These are phyloP conservation scores for Didymella pomorum DNA, from an alignment of 2,329 filamentous ascomycete species.

Conservation along the genomic window DNA sequence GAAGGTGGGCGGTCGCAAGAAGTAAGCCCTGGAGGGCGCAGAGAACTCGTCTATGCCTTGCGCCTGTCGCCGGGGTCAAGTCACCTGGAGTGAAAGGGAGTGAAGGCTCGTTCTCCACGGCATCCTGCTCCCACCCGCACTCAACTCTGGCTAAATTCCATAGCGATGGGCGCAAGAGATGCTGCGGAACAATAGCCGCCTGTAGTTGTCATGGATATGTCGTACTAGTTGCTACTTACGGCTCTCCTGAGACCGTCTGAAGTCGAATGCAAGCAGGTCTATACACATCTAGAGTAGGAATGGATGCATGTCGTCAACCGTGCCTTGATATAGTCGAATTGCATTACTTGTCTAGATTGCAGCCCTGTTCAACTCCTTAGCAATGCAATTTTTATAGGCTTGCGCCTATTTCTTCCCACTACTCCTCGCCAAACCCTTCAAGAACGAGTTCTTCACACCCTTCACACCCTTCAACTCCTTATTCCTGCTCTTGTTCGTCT, in stretches of 20 bases:
- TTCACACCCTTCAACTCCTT: constrained; percentile 54
- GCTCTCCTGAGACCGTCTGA: not conserved
- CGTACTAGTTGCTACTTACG: too few species aligned
- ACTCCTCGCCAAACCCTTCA: constrained; percentile 52
- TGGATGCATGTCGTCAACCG: not conserved
- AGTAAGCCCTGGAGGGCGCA: too few species aligned
- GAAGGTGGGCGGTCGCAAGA: not conserved
- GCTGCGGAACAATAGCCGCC: not conserved
- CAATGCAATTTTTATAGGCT: not conserved
- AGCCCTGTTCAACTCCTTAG: not conserved
- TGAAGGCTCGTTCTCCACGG: not conserved
- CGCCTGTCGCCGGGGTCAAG: too few species aligned
- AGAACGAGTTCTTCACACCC: constrained; percentile 53
- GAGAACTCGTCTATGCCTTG: too few species aligned
- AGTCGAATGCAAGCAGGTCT: not conserved
- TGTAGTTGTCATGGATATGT: not conserved
- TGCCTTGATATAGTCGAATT: not conserved
- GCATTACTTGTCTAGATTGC: not conserved
- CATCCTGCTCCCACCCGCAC: not conserved
- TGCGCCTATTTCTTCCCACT: constrained; percentile 9
- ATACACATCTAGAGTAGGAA: not conserved
- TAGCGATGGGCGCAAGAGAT: not conserved
- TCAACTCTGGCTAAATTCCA: not conserved
- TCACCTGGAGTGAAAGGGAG: not conserved
- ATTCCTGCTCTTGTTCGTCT: constrained; percentile 58